Conservation (phyloP, 371 early-diverging fungal genomes). For the Zychaea mexicana region DNA sequence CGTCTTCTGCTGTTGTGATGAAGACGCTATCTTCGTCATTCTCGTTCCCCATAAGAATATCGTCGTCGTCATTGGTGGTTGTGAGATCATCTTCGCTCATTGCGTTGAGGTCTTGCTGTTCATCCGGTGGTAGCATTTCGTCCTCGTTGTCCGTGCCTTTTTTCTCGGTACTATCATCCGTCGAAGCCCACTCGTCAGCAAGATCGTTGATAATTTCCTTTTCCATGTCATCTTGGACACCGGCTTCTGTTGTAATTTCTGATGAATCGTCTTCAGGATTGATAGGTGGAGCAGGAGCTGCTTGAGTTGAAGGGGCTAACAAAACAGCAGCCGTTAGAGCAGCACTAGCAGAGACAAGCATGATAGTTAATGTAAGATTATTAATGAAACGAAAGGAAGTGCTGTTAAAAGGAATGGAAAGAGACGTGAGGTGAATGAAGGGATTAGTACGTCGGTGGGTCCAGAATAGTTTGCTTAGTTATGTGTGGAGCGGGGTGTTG, state of each 20-base stretch:
- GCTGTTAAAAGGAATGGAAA: not conserved
- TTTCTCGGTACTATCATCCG: not conserved
- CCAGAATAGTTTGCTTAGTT: too few relatives aligned
- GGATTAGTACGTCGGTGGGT: too few relatives aligned
- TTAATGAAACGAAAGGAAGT: too few relatives aligned
- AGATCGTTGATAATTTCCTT: slow-evolving; percentile 10
- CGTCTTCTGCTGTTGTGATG: not conserved
- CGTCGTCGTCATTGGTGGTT: not conserved
- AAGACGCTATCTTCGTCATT: not conserved
- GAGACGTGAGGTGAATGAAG: too few relatives aligned
- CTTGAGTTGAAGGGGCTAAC: not conserved
- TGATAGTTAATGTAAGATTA: not conserved
- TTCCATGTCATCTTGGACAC: not conserved
- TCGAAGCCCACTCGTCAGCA: slow-evolving; percentile 10
- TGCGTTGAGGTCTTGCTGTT: slow-evolving; percentile 1
- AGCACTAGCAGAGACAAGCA: not conserved
- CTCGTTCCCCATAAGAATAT: not conserved
- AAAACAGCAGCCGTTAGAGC: not conserved
- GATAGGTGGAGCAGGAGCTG: slow-evolving; percentile 3
- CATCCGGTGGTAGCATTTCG: not conserved
- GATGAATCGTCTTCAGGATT: not conserved
- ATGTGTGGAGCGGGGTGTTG: not conserved
- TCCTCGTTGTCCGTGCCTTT: not conserved
- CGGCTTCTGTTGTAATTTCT: not conserved
- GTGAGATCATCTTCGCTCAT: slow-evolving; percentile 1